A percentile compares a stretch with the other conserved stretches of the same genome.
phyloP scores from a whole-genome alignment of 2,329 filamentous ascomycete genomes.

The Grosmannia huntii region DNA sequence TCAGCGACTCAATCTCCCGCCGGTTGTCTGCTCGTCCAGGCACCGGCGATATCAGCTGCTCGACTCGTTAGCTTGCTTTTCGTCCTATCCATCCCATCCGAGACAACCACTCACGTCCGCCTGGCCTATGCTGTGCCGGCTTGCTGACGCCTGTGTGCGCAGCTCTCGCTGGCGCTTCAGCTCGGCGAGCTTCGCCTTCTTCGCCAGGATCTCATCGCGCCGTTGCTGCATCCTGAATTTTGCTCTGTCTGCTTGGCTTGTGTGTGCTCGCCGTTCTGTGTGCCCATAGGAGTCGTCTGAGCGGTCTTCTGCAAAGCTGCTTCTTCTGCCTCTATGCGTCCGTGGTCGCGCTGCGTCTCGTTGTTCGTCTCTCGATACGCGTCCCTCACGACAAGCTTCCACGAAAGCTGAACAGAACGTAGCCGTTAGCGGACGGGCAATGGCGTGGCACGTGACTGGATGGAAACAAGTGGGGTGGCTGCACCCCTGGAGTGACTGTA shows the following conservation, averaged over 20 bases:
- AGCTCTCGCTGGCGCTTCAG: conserved; percentile 85
- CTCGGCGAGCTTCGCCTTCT: conserved; percentile 94
- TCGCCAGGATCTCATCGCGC: conserved; percentile 90
- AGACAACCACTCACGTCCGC: conserved; percentile 48
- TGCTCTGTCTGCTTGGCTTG: not conserved
- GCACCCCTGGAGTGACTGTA: not conserved
- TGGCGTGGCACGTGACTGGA: not conserved
- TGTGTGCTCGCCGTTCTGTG: conserved; percentile 15
- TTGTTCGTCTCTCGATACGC: conserved; percentile 4
- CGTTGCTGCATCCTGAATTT: conserved; percentile 51
- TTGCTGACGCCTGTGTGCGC: conserved; percentile 60
- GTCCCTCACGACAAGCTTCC: conserved; percentile 8
- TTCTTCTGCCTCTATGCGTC: no score
- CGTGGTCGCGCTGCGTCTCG: not conserved
- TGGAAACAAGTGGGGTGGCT: no score
- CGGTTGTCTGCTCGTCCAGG: conserved; percentile 56
- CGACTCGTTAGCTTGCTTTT: not conserved
- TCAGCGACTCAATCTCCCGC: conserved; percentile 71
- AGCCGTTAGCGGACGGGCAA: not conserved
- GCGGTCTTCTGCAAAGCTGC: not conserved
- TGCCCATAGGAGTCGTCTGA: conserved; percentile 27
- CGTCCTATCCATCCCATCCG: not conserved
- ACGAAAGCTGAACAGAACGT: not conserved
- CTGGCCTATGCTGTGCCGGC: conserved; percentile 53
- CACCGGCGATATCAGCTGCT: conserved; percentile 54